Percentiles rank a stretch among this genome's conserved stretches.
These are phyloP conservation scores for Pseudogymnoascus sp. DNA, from an alignment of 2,329 filamentous ascomycete genomes.

Conservation along the genomic window DNA sequence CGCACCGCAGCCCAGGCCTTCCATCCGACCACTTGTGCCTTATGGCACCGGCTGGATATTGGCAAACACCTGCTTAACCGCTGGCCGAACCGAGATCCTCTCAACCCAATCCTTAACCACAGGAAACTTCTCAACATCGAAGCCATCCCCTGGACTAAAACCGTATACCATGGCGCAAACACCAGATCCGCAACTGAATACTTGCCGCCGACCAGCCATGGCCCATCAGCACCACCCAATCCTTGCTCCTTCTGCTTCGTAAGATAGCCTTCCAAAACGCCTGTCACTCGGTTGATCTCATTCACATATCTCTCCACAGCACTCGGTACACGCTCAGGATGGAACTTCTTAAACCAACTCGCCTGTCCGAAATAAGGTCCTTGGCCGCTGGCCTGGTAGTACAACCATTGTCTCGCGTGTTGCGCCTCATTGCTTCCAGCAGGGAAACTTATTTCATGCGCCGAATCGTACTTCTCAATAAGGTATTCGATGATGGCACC, in stretches of 20 bases:
- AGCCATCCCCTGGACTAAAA: background rate
- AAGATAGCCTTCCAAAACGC: slow-evolving; percentile 37
- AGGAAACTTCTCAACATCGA: background rate
- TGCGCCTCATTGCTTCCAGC: slow-evolving; percentile 27
- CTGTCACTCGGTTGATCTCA: slow-evolving; percentile 38
- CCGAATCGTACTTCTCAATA: slow-evolving; percentile 33
- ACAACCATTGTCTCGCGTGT: slow-evolving; percentile 33
- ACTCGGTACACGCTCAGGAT: slow-evolving; percentile 35
- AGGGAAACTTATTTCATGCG: slow-evolving; percentile 30
- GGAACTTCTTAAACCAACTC: slow-evolving; percentile 30
- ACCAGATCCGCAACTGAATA: slow-evolving; percentile 33
- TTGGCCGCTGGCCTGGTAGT: slow-evolving; percentile 37
- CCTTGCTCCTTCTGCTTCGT: background rate
- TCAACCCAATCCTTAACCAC: background rate
- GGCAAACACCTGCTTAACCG: background rate
- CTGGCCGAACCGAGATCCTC: background rate
- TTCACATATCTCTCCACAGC: slow-evolving; percentile 39
- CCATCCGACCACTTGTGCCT: background rate
- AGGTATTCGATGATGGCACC: slow-evolving; percentile 40
- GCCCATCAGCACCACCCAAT: slow-evolving; percentile 15
- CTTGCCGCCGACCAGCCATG: slow-evolving; percentile 37
- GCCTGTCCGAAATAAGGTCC: slow-evolving; percentile 39
- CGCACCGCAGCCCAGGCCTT: background rate
- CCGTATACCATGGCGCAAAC: slow-evolving; percentile 23
- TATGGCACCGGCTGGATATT: background rate